Evolutionary conservation across 1,284 basidiomycete species (phyloP).

Genomic region (Rhodotorula sp.): DNA sequence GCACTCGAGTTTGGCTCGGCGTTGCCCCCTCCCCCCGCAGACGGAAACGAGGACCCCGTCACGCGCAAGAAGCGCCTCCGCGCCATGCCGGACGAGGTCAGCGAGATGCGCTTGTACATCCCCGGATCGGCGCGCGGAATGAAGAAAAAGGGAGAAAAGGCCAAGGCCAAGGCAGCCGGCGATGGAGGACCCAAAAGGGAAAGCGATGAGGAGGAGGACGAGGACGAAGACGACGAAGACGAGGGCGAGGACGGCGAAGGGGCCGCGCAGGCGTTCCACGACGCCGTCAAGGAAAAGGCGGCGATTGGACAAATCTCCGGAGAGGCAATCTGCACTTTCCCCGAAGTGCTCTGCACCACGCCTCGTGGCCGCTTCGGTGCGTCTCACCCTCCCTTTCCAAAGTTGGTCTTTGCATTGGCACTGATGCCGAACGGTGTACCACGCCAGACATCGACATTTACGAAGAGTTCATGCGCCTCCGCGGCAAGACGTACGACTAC

Average conservation of each 20-base stretch:
- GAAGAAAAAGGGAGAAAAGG: conserved; percentile 42
- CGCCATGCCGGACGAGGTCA: conserved; percentile 69
- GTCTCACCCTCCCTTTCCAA: neutral
- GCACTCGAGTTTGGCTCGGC: conserved; percentile 80
- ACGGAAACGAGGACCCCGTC: conserved; percentile 32
- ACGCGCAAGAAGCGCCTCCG: conserved; percentile 36
- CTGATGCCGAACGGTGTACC: neutral
- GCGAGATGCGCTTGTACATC: conserved; percentile 94
- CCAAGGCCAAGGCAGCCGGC: conserved; percentile 59
- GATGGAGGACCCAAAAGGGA: conserved; percentile 50
- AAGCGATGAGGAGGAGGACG: conserved; percentile 52
- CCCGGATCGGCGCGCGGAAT: conserved; percentile 63
- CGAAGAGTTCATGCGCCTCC: conserved; percentile 84
- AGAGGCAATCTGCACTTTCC: conserved; percentile 90
- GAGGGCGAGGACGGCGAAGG: conserved; percentile 58
- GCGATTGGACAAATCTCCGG: conserved; percentile 90
- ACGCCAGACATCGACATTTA: conserved; percentile 88
- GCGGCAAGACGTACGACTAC: conserved; percentile 99
- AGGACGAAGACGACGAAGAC: conserved; percentile 51
- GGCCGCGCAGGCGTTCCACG: conserved; percentile 95
- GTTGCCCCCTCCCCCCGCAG: conserved; percentile 45
- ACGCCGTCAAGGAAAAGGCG: conserved; percentile 92
- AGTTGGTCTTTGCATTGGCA: too few species aligned
- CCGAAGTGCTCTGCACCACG: conserved; percentile 93
- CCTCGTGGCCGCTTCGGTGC: conserved; percentile 53